Conservation (phyloP, 2,329 filamentous ascomycete genomes). For the Arthroderma sp. region DNA sequence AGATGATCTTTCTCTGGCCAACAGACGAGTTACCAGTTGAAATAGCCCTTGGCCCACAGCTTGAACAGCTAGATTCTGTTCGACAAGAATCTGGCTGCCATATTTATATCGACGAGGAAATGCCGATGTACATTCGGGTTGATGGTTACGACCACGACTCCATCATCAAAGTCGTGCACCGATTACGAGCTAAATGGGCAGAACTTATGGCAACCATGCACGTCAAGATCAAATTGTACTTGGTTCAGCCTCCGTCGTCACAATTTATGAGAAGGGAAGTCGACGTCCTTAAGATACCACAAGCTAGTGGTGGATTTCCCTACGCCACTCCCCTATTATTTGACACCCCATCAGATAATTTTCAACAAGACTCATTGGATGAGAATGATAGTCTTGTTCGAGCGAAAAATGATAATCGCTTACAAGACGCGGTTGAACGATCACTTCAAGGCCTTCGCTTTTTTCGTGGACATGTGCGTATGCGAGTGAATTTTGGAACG, state of each 20-base stretch:
- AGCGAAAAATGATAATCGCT: conserved; percentile 19
- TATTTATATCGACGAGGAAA: conserved; percentile 24
- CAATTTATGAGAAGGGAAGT: conserved; percentile 15
- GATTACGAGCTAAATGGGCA: conserved; percentile 18
- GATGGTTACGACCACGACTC: conserved; percentile 20
- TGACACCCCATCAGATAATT: conserved; percentile 10
- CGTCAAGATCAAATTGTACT: conserved; percentile 21
- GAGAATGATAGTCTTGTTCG: conserved; percentile 13
- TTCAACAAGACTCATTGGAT: conserved; percentile 14
- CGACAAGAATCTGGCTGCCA: conserved; percentile 28
- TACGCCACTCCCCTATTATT: conserved; percentile 14
- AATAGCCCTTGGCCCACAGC: conserved; percentile 27
- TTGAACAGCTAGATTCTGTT: conserved; percentile 34
- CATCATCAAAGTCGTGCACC: conserved; percentile 24
- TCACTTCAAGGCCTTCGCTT: conserved; percentile 21
- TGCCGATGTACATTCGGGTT: conserved; percentile 20
- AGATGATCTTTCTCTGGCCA: conserved; percentile 35
- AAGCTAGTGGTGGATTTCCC: conserved; percentile 1
- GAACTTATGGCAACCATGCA: conserved; percentile 17
- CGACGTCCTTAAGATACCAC: conserved; percentile 13
- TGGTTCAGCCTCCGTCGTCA: conserved; percentile 19
- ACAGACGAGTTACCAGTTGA: conserved; percentile 27
- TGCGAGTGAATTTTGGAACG: conserved; percentile 31
- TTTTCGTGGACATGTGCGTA: conserved; percentile 24
- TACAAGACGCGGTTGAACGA: conserved; percentile 19